Conservation (phyloP, 495 filamentous ascomycete genomes). For the Cercophora sp. region DNA sequence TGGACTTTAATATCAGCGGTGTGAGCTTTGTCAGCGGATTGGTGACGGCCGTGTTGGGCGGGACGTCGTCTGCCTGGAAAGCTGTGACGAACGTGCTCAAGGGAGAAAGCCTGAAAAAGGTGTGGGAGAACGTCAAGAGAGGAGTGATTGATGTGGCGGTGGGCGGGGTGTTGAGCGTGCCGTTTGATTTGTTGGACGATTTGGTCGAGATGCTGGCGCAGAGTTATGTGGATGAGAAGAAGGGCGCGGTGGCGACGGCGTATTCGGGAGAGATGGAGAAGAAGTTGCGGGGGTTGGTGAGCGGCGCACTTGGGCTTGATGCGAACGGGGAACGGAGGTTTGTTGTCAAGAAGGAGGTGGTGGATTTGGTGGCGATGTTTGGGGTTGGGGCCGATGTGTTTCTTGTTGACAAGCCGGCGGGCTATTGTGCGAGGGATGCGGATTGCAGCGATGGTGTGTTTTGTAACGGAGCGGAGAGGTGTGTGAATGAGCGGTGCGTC, state of each 20-base stretch:
- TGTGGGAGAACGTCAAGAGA: constrained; percentile 12
- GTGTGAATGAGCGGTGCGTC: constrained; percentile 13
- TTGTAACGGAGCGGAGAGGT: constrained; percentile 17
- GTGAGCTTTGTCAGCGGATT: constrained; percentile 13
- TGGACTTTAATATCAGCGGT: constrained; percentile 13
- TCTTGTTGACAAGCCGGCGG: constrained; percentile 14
- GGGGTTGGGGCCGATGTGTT: constrained; percentile 12
- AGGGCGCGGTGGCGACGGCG: neutral
- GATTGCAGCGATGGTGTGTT: constrained; percentile 11
- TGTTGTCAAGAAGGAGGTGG: constrained; percentile 14
- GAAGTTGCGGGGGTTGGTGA: constrained; percentile 2
- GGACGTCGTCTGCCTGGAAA: constrained; percentile 13
- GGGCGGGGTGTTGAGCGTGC: constrained; percentile 7
- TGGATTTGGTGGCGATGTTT: constrained; percentile 6
- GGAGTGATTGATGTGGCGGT: constrained; percentile 12
- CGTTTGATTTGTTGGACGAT: constrained; percentile 15
- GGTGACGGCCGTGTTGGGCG: constrained; percentile 14
- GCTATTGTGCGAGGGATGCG: constrained; percentile 9
- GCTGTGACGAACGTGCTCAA: constrained; percentile 13
- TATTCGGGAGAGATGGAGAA: constrained; percentile 18
- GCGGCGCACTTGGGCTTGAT: constrained; percentile 8
- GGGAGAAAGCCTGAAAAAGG: constrained; percentile 12
- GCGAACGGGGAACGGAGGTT: constrained; percentile 17
- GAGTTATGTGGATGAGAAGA: constrained; percentile 13
- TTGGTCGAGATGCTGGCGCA: constrained; percentile 14